phyloP scores from a whole-genome alignment of 176 grass and related monocot species.

The Alloteropsis semialata region DNA sequence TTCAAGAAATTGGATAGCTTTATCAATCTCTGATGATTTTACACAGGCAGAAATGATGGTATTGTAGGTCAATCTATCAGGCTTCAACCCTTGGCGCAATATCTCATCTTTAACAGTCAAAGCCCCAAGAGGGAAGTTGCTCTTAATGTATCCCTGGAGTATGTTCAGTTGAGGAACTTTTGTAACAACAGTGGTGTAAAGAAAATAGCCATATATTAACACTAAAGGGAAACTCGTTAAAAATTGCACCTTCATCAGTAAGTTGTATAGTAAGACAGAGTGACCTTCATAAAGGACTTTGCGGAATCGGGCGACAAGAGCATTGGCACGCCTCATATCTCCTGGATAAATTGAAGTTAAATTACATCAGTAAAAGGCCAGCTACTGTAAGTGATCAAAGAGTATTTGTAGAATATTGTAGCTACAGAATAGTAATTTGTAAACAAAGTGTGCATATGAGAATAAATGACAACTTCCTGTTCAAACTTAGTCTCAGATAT shows the following conservation, averaged over 20 bases:
- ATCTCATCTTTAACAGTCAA: slow-evolving; percentile 93
- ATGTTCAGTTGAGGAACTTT: slow-evolving; percentile 19
- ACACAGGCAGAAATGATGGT: slow-evolving; percentile 83
- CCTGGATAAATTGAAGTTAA: slow-evolving; percentile 45
- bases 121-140: slow-evolving; percentile 75
- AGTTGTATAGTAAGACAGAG: slow-evolving; percentile 75
- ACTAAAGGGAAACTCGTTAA: not conserved
- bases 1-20: slow-evolving; percentile 75
- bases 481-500: not conserved
- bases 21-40: slow-evolving; percentile 69
- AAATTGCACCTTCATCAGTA: slow-evolving; percentile 84
- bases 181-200: not conserved
- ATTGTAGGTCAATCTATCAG: slow-evolving; percentile 94
- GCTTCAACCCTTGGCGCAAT: slow-evolving; percentile 76
- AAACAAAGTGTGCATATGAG: not conserved
- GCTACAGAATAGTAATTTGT: not conserved
- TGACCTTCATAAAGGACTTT: slow-evolving; percentile 68
- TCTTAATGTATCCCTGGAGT: slow-evolving; percentile 82
- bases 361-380: not conserved
- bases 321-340: slow-evolving; percentile 94
- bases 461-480: not conserved
- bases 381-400: not conserved
- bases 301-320: slow-evolving; percentile 75
- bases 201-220: slow-evolving; percentile 2
- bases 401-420: not conserved